These are phyloP conservation scores for Kodamaea sagamina DNA, from an alignment of 805 yeast genomes.

Conservation along the genomic window DNA sequence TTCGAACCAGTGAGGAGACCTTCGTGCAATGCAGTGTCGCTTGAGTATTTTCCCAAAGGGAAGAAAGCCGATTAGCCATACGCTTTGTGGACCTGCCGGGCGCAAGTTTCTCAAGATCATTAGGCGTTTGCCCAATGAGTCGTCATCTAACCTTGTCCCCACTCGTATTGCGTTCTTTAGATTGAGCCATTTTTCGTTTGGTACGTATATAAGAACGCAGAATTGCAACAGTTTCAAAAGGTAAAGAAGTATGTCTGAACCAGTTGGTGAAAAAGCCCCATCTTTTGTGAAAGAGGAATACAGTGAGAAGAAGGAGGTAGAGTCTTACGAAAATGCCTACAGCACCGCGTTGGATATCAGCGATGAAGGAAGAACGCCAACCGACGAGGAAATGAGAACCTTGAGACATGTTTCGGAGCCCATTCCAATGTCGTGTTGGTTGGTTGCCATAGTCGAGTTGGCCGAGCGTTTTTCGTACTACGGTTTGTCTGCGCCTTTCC, in stretches of 20 bases:
- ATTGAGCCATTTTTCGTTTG: neutral
- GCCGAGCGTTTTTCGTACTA: constrained; percentile 82
- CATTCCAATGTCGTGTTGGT: constrained; percentile 59
- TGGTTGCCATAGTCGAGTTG: constrained; percentile 70
- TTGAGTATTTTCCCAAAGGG: too few relatives aligned
- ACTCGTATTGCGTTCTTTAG: too few relatives aligned
- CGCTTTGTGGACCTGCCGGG: too few relatives aligned
- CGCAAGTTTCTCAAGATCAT: too few relatives aligned
- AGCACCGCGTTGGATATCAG: constrained; percentile 1
- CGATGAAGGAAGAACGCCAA: constrained; percentile 48
- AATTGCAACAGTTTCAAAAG: neutral
- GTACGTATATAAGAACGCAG: neutral
- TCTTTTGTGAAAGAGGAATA: neutral
- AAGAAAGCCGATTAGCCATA: too few relatives aligned
- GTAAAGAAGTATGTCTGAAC: neutral
- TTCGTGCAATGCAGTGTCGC: too few relatives aligned
- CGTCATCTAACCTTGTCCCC: too few relatives aligned
- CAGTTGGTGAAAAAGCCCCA: neutral
- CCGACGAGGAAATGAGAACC: constrained; percentile 53
- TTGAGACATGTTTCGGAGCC: constrained; percentile 54
- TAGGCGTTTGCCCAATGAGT: neutral
- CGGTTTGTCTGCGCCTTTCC: constrained; percentile 75
- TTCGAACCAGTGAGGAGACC: too few relatives aligned
- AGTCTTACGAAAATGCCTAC: neutral
- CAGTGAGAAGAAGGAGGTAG: neutral